phyloP scores from a whole-genome alignment of 2,329 filamentous ascomycete genomes.

The Hypoxylon sp. region DNA sequence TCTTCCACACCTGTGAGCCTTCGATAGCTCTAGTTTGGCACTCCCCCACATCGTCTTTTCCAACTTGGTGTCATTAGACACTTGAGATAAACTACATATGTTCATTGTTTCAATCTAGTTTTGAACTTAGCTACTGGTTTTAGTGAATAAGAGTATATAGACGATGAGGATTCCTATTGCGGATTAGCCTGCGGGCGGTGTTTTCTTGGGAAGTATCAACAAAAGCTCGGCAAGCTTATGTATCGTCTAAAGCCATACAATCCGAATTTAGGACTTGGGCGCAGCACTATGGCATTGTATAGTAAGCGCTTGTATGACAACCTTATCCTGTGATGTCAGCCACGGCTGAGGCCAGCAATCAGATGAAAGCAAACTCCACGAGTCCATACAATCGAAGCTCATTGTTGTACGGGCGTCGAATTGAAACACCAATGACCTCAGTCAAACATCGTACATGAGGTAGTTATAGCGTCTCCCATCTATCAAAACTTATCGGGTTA shows the following conservation, averaged over 20 bases:
- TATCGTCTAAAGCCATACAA: neutral
- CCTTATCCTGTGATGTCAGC: slow-evolving; percentile 28
- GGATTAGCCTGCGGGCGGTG: neutral
- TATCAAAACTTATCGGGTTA: slow-evolving; percentile 23
- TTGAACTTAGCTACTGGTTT: neutral
- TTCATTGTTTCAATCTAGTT: neutral
- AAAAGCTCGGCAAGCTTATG: neutral
- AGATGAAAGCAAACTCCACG: slow-evolving; percentile 10
- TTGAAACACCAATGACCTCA: slow-evolving; percentile 8
- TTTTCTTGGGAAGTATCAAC: neutral
- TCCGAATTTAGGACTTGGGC: slow-evolving; percentile 16
- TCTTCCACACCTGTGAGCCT: slow-evolving; percentile 20
- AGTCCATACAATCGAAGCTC: slow-evolving; percentile 4
- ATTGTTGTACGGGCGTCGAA: neutral
- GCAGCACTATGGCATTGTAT: slow-evolving; percentile 8
- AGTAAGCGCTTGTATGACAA: slow-evolving; percentile 33
- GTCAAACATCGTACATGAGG: neutral
- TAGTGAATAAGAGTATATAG: neutral
- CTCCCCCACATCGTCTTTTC: slow-evolving; percentile 18
- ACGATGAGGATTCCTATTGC: slow-evolving; percentile 1
- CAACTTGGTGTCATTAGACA: neutral
- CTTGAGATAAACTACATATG: neutral
- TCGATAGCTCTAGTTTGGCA: slow-evolving; percentile 11
- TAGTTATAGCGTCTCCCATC: neutral
- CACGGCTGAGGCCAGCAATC: slow-evolving; percentile 8